phyloP scores from a whole-genome alignment of 2,329 filamentous ascomycete species.

The Catunica adiposa region DNA sequence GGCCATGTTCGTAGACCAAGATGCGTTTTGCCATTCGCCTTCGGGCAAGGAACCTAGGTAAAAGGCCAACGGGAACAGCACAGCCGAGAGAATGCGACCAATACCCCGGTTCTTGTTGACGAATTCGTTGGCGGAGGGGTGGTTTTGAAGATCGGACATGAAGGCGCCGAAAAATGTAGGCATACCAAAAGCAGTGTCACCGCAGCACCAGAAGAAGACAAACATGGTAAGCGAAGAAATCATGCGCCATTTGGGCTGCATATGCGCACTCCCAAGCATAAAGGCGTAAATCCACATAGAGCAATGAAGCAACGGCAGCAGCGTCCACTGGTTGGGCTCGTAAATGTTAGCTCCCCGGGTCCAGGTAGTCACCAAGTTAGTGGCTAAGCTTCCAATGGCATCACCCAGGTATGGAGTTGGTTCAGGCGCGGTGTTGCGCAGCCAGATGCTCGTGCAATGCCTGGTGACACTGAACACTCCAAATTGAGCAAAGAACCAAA shows the following conservation, averaged over 20 bases:
- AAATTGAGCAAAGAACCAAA: constrained; percentile 36
- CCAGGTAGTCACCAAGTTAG: constrained; percentile 35
- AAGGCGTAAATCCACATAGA: constrained; percentile 38
- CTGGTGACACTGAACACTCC: constrained; percentile 40
- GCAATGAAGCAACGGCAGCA: constrained; percentile 37
- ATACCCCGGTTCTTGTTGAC: constrained; percentile 29
- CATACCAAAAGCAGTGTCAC: constrained; percentile 31
- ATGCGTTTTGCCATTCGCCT: constrained; percentile 33
- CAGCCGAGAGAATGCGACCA: constrained; percentile 28
- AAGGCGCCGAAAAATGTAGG: constrained; percentile 48
- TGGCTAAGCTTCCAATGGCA: constrained; percentile 20
- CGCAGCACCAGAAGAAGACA: constrained; percentile 30
- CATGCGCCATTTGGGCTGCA: constrained; percentile 33
- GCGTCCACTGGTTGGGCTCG: constrained; percentile 42
- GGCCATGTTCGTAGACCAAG: constrained; percentile 35
- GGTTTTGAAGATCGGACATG: constrained; percentile 41
- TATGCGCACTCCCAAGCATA: constrained; percentile 33
- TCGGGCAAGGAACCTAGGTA: constrained; percentile 45
- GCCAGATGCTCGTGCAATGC: constrained; percentile 19
- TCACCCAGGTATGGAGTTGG: constrained; percentile 26
- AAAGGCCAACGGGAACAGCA: constrained; percentile 35
- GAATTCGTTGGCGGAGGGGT: constrained; percentile 31
- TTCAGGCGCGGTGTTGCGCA: constrained; percentile 28
- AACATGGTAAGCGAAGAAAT: constrained; percentile 29
- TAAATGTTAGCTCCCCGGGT: constrained; percentile 32